Base-by-base conservation (phyloP, 495 filamentous ascomycete genomes). In the Parathielavia hyrcaniae region DNA sequence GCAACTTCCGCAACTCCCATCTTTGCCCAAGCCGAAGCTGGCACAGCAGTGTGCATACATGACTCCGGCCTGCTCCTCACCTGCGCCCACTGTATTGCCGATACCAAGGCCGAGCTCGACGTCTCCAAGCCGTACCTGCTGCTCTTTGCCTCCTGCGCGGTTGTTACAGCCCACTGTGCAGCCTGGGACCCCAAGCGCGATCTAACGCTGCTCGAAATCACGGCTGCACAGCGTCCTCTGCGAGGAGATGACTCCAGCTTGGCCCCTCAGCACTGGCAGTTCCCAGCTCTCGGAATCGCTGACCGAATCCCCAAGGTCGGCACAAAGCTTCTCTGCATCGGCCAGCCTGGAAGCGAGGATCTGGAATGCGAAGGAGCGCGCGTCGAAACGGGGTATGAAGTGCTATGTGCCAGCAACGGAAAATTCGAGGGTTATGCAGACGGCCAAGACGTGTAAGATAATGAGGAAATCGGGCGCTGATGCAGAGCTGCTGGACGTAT, bases 401-500 rank as follows among this genome's bases (percentile, higher is more conserved):
- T 78, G 2, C 53, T 78, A 47, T 71, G 75, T 23, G 49, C 76
- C 23, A 76, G 71, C 40, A 46, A 54, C 16, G 77, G 77, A 5
- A 39, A 13, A 1, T 74, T 67, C 38, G 57, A 67, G 13, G 77
- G 76, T 1, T 70, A 65, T 58, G 70, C 69, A 13, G 58, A 54
- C 12, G 71, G 61, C 17, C 66, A 70, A 34, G 71, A 80, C 57
- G 51, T 65, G 26, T 67, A 76, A 40, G 71, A 79, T 45, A 79
- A 79, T 55, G 69, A 64, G 0, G 76, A 79, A 45, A 81, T 77
- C 45, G 78, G 1, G 70, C 71, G 10, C 59, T 79, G 55, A 74
- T 69, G 71, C 77, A 79, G 59, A 68, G 77, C 61, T 77, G 75
- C 47, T 80, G 75, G 78, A 79, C 78, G n/a, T 80, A 78, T 61